These are phyloP conservation scores for Scutellaria baicalensis DNA, from an alignment of 257 asterid species.

Conservation along the genomic window DNA sequence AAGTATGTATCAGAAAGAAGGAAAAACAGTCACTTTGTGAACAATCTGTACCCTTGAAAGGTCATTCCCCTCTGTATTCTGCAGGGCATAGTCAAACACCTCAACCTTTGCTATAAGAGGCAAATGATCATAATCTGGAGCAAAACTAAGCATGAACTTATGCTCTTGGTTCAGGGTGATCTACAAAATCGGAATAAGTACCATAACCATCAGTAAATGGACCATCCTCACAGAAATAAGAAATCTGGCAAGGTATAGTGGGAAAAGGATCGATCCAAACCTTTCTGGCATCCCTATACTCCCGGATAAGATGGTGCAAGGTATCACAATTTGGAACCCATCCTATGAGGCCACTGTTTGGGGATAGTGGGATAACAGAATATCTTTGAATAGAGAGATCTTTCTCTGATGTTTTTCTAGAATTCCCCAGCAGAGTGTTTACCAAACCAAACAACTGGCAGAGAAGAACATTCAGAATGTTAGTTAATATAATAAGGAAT, in stretches of 20 bases:
- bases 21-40: neutral
- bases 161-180: conserved; percentile 96
- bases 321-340: conserved; percentile 99
- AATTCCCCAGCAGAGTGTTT: conserved; percentile 82
- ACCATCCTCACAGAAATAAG: neutral
- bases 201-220: conserved; percentile 15
- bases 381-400: conserved; percentile 94
- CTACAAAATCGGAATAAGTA: conserved; percentile 37
- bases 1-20: conserved; percentile 13
- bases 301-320: conserved; percentile 90
- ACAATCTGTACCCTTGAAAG: conserved; percentile 67
- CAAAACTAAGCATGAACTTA: conserved; percentile 90
- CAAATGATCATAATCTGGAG: conserved; percentile 94
- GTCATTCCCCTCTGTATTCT: conserved; percentile 96
- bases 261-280: conserved; percentile 25
- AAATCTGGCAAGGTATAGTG: neutral
- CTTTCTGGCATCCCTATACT: conserved; percentile 95
- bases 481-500: neutral
- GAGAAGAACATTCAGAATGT: conserved; percentile 18
- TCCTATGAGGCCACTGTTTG: conserved; percentile 93
- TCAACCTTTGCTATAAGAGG: conserved; percentile 95
- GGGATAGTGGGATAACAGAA: conserved; percentile 91
- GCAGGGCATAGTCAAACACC: conserved; percentile 93
- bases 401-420: conserved; percentile 89
- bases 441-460: conserved; percentile 93